Conservation (phyloP, 1,139 yeast species). For the Nakaseomyces bracarensis region DNA sequence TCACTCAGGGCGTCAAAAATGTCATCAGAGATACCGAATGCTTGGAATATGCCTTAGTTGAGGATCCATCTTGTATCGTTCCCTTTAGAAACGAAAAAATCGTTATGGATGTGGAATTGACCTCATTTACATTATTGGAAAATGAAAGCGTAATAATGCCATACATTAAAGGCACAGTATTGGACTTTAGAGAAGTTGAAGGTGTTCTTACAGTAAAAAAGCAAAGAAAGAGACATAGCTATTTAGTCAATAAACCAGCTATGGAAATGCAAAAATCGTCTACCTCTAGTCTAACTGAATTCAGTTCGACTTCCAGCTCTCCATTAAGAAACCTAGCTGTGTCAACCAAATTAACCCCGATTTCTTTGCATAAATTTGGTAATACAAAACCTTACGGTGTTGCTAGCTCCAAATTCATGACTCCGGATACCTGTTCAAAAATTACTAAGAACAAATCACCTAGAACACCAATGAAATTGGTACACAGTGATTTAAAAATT, state of each 20-base stretch:
- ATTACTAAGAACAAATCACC: background rate
- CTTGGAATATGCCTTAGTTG: conserved; percentile 9
- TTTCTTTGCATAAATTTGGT: conserved; percentile 3
- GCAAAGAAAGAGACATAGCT: conserved; percentile 1
- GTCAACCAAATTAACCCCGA: background rate
- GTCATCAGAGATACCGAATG: conserved; percentile 5
- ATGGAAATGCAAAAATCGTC: conserved; percentile 10
- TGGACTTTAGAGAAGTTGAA: conserved; percentile 44
- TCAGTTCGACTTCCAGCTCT: background rate
- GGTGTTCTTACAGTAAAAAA: background rate
- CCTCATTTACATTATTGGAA: conserved; percentile 50
- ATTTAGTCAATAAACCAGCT: conserved; percentile 7
- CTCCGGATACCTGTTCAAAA: background rate
- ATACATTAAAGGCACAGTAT: conserved; percentile 41
- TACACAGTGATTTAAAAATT: background rate
- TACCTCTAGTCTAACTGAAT: conserved; percentile 3
- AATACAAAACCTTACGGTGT: conserved; percentile 1
- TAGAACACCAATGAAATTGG: background rate
- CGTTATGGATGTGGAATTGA: conserved; percentile 24
- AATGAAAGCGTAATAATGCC: conserved; percentile 54
- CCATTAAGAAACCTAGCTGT: background rate
- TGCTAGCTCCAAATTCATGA: background rate
- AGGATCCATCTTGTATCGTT: conserved; percentile 8
- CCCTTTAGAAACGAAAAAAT: conserved; percentile 15
- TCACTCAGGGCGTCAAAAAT: background rate